A percentile compares a stretch with the other conserved stretches of the same genome.
These are phyloP conservation scores for Quercus tomentella DNA, from an alignment of 331 rosid genomes.

Conservation along the genomic window DNA sequence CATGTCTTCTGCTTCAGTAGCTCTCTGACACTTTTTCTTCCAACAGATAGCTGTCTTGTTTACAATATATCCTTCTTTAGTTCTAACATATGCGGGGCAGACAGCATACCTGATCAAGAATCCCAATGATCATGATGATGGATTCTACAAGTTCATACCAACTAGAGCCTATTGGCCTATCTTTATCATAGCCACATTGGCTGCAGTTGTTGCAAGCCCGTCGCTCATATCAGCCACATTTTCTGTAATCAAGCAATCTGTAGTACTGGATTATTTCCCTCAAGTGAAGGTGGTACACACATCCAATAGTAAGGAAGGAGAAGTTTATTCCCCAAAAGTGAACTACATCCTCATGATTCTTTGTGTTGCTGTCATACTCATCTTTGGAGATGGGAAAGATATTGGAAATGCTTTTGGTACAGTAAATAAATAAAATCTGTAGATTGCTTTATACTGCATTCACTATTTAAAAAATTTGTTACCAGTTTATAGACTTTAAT, in stretches of 20 bases:
- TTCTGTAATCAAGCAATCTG: conserved; percentile 83
- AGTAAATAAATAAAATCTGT: conserved; percentile 4
- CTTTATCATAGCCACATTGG: conserved; percentile 60
- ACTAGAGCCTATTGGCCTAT: conserved; percentile 71
- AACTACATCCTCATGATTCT: conserved; percentile 79
- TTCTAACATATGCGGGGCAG: conserved; percentile 86
- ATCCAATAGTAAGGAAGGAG: conserved; percentile 64
- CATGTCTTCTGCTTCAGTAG: conserved; percentile 5
- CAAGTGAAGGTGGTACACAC: conserved; percentile 76
- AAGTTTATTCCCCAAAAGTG: conserved; percentile 84
- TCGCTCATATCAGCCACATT: conserved; percentile 84
- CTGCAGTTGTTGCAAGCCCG: conserved; percentile 83
- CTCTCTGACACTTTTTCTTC: conserved; percentile 16
- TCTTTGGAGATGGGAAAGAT: conserved; percentile 74
- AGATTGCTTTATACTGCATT: too few species aligned
- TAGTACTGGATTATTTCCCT: conserved; percentile 81
- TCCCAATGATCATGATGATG: conserved; percentile 68
- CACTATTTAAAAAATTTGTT: too few species aligned
- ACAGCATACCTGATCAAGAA: conserved; percentile 75
- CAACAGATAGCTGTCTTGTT: conserved; percentile 63
- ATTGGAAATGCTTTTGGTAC: conserved; percentile 85
- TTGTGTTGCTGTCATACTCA: conserved; percentile 76
- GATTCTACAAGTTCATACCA: conserved; percentile 83
- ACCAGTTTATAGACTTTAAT: too few species aligned
- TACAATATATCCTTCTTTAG: conserved; percentile 75